Evolutionary conservation across 257 asterid species (phyloP), one percentile per base, ranked within the genome.

Genomic region (Galeopsis tetrahit): DNA sequence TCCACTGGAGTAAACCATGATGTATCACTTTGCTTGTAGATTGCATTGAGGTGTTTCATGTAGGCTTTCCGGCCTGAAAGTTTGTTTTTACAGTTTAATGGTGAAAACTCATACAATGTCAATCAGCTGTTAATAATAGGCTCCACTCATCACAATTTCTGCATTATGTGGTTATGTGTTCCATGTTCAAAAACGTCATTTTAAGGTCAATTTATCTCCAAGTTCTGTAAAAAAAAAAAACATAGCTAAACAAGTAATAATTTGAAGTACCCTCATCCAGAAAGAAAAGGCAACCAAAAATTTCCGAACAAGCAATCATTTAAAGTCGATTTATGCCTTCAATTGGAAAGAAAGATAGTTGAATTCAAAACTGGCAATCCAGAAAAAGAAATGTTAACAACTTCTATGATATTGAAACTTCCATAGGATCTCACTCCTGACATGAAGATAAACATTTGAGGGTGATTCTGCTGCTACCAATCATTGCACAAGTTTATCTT

Each of bases 1-100:
- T 95, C 98, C 44, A 90, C 98, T 2, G 99, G 98, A 74, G 99
- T 95, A 83, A 95, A 95, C 99, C 99, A 95, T 36, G 99, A 92
- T 15, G 71, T 85, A 49, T 87, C 99, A 78, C 88, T 83, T 79
- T 92, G 96, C 92, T 85, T 90, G 89, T 95, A 92, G 78, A 95
- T 84, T 69, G 80, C 85, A 87, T 87, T 83, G 85, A 95, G 89
- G 81, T 90, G 92, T 73, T 86, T 81, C 87, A 86, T 68, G 78
- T 95, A 95, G 60, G 93, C 91, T 83, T 86, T 92, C 73, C 91
- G 82, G 11, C 99, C 99, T 94, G 86, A 70, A 84, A 46, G 43
- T 52, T 75, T 38, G 40, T 56, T 68, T 68, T 63, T 35, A 62
- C 64, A 53, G 58, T 66, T 71, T 11, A 52, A 56, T 21, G 28